Evolutionary conservation across 345 rosid species (phyloP).

Genomic region (Cardamine resedifolia): DNA sequence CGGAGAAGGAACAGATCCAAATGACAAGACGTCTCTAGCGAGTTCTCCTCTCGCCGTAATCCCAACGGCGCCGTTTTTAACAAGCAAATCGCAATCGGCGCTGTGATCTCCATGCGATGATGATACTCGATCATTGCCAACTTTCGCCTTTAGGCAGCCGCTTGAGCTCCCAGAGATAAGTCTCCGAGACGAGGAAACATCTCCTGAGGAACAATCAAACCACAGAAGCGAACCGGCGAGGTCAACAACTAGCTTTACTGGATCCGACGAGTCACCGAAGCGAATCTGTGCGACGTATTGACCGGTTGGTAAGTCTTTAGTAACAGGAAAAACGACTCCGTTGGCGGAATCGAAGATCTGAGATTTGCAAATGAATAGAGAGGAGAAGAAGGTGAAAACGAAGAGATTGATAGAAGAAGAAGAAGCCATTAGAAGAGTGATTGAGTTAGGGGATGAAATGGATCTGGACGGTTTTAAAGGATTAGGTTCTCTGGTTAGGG

Average conservation of each 20-base stretch:
- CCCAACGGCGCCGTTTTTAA: conserved; percentile 41
- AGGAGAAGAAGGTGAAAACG: background rate
- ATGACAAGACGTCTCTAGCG: conserved; percentile 42
- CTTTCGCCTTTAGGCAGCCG: conserved; percentile 47
- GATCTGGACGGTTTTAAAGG: conserved; percentile 8
- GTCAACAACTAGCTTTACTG: conserved; percentile 56
- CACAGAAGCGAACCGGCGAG: conserved; percentile 55
- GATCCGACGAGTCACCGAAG: conserved; percentile 34
- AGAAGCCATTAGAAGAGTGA: conserved; percentile 24
- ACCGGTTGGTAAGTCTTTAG: conserved; percentile 53
- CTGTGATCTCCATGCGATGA: conserved; percentile 2
- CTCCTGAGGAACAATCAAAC: conserved; percentile 46
- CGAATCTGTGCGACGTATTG: conserved; percentile 59
- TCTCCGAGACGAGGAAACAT: conserved; percentile 28
- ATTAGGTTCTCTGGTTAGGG: conserved; percentile 16
- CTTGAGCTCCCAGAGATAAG: conserved; percentile 52
- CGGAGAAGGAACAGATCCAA: conserved; percentile 40
- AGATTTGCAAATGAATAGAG: background rate
- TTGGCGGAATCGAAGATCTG: conserved; percentile 22
- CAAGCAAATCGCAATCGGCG: conserved; percentile 43
- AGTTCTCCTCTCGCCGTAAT: conserved; percentile 48
- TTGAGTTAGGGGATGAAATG: background rate
- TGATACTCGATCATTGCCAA: background rate
- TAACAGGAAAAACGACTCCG: conserved; percentile 43
- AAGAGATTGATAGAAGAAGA: conserved; percentile 23